Evolutionary conservation across 2,329 filamentous ascomycete species (phyloP).

Genomic region (Clonostachys byssicola): DNA sequence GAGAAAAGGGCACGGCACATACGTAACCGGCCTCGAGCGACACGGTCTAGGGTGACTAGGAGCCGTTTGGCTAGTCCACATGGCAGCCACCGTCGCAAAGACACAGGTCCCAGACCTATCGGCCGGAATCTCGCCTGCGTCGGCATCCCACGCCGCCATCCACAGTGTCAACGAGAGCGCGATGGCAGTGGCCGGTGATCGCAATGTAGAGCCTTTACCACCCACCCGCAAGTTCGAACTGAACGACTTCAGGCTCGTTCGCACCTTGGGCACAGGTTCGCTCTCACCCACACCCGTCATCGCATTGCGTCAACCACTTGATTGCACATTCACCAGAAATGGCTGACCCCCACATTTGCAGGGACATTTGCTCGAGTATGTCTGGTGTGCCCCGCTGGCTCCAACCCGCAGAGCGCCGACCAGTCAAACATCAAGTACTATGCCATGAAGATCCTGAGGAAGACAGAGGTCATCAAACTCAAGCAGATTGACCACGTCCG

Average conservation of each 20-base stretch:
- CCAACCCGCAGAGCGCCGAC: constrained; percentile 19
- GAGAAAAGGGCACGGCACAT: too few species aligned
- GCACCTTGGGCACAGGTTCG: constrained; percentile 72
- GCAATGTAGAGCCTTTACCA: constrained; percentile 9
- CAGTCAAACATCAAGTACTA: constrained; percentile 50
- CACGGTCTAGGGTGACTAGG: neutral
- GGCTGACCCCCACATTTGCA: constrained; percentile 16
- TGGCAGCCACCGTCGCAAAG: constrained; percentile 11
- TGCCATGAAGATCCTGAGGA: constrained; percentile 75
- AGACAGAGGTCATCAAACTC: constrained; percentile 70
- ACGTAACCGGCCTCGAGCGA: neutral
- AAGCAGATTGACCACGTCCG: constrained; percentile 87
- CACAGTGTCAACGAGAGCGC: neutral
- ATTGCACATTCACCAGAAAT: neutral
- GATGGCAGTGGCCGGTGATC: too few species aligned
- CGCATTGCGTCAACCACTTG: neutral
- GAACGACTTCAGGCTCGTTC: constrained; percentile 65
- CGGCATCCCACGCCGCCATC: neutral
- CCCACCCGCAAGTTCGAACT: constrained; percentile 21
- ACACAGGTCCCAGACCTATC: constrained; percentile 16
- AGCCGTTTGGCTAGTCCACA: neutral
- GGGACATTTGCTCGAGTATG: constrained; percentile 81
- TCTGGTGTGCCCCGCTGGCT: constrained; percentile 63
- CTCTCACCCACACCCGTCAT: constrained; percentile 2
- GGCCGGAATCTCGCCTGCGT: neutral